Base-by-base conservation (phyloP, 805 yeast species). In the Saccharomyces paradoxus region DNA sequence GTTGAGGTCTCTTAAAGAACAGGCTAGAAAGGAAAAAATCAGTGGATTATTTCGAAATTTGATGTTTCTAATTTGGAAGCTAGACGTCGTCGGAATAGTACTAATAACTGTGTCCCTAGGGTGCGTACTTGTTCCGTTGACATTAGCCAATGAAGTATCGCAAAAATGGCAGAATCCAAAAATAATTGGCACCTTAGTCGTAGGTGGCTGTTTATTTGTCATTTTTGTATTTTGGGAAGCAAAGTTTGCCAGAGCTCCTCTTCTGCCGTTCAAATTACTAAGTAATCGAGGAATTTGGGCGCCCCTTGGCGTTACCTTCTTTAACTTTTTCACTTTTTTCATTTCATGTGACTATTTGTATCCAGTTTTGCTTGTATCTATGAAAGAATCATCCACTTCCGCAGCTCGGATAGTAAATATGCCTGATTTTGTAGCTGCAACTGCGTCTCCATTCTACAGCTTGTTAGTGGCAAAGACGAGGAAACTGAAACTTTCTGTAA, bases 341-440 rank as follows among this genome's bases (percentile, higher is more conserved):
- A 76, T 81, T 79, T 84, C 82, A 55, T 81, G 81, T 60, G 83
- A 79, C 57, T 83, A 71, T 64, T 69, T 83, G 69, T 82, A 79
- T 66, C 74, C 87, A 1, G 81, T 81, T 31, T 70, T 83, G 53
- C 59, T 77, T 46, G 86, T 82, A 29, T 81, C 79, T 4, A 74
- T 81, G 68, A 70, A 77, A 55, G 79, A 80, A 57, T 69, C 79
- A 17, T 58, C 72, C 51, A 71, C 68, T 50, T 78, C 85, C 1
- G 87, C 87, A 24, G 78, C 81, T 10, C 74, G 87, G 63, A 82
- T 83, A 60, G 66, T 78, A 2, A 74, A 80, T 3, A 65, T 83
- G 44, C 80, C 80, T 67, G 80, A 86, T 13, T 83, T 83, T 60
- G 56, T 79, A n/a, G 65, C 81, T 31, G 87, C 87, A 44, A 60